These are phyloP conservation scores for Byssothecium circinans DNA, from an alignment of 2,329 filamentous ascomycete genomes.

Conservation along the genomic window DNA sequence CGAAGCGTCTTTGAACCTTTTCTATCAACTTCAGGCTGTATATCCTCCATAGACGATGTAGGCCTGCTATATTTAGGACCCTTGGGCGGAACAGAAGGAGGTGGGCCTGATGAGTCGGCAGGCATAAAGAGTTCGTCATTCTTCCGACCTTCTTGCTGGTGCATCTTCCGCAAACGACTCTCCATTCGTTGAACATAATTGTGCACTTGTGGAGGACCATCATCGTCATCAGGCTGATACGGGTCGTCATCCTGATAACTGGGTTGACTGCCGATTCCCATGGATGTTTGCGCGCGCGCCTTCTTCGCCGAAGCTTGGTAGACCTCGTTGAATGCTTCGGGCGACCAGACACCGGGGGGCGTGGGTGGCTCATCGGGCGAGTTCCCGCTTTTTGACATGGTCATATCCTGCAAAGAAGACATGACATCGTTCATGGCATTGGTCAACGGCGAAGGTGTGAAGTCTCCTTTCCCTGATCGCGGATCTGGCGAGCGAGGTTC, in stretches of 20 bases:
- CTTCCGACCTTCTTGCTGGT: slow-evolving; percentile 49
- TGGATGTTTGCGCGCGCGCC: slow-evolving; percentile 65
- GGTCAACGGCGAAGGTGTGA: slow-evolving; percentile 84
- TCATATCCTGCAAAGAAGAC: slow-evolving; percentile 88
- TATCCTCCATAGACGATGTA: slow-evolving; percentile 40
- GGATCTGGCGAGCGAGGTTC: slow-evolving; percentile 66
- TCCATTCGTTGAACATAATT: slow-evolving; percentile 95
- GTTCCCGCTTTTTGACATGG: slow-evolving; percentile 57
- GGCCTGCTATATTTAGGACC: slow-evolving; percentile 48
- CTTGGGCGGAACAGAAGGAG: slow-evolving; percentile 66
- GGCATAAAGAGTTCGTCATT: slow-evolving; percentile 57
- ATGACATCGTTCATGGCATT: slow-evolving; percentile 99
- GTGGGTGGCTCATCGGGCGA: slow-evolving; percentile 59
- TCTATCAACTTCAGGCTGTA: slow-evolving; percentile 29
- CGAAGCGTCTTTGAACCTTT: slow-evolving; percentile 47
- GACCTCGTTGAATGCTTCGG: slow-evolving; percentile 74
- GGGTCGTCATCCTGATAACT: slow-evolving; percentile 55
- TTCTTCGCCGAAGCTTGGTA: slow-evolving; percentile 46
- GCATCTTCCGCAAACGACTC: slow-evolving; percentile 71
- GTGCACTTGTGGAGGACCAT: slow-evolving; percentile 70
- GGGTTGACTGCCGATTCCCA: slow-evolving; percentile 61
- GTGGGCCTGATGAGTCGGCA: slow-evolving; percentile 44
- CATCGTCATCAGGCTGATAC: slow-evolving; percentile 52
- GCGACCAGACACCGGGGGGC: slow-evolving; percentile 79
- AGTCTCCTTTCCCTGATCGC: slow-evolving; percentile 38